Evolutionary conservation across 345 rosid species (phyloP), one percentile per base, ranked within the genome.

Genomic region (Reutealis trisperma): DNA sequence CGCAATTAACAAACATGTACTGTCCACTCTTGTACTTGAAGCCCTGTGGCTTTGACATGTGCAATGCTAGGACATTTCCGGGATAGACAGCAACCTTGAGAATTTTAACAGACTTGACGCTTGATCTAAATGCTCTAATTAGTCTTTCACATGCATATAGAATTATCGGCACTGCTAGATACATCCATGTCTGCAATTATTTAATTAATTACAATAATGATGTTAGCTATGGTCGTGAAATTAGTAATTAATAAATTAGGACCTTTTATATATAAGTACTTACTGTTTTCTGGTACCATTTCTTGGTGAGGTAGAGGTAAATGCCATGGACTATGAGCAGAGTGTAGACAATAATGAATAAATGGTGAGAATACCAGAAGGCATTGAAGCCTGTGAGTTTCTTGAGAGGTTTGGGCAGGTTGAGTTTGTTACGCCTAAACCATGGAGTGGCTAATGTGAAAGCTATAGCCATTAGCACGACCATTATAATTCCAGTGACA

Each of bases 11-110:
- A 67, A 94, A 94, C 95, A 94, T 94, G 92, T 88, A 94, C 60
- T 94, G 98, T 71, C 98, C 98, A 61, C 98, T 92, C 76, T 88
- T 92, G 87, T 94, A 89, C 83, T 82, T 92, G 86, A 94, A 92
- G 5, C 97, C 97, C 34, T 88, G 89, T 22, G 98, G 98, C 83
- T 89, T 92, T 18, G 96, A 90, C 96, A 92, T 87, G 88, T 87
- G 90, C 83, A 94, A 82, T 34, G 97, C 70, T 76, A 94, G 83
- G 0, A 94, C 98, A 67, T 94, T 92, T 52, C 97, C 97, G 0
- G 97, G 98, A 37, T 37, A 37, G 6, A 37, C 41, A 37, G 15
- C 16, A 37, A 87, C 97, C 93, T 93, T 92, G 72, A 85, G 87
- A 67, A 94, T 88, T 84, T 87, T 88, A 51, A 92, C 98, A 21